Percentiles rank a stretch among this genome's conserved stretches.
Evolutionary conservation across 2,329 filamentous ascomycete species (phyloP).

Genomic region (Biscogniauxia mediterranea): DNA sequence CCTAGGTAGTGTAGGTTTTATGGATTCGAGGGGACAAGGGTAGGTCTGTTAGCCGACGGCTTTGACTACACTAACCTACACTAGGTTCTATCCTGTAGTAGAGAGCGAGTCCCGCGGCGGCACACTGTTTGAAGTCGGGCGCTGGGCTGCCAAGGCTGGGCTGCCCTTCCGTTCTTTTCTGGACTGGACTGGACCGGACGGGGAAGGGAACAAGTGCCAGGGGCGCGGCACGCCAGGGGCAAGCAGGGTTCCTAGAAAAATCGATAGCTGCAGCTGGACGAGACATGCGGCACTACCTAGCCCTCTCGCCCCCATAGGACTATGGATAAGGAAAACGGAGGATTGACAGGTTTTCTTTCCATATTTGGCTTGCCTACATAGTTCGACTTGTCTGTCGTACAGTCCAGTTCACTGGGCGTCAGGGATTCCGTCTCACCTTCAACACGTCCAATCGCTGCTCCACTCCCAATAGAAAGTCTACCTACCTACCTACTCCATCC

Average conservation of each 20-base stretch:
- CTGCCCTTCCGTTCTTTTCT: not conserved
- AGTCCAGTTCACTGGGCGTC: slow-evolving; percentile 15
- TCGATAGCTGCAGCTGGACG: not conserved
- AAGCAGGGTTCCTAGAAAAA: not conserved
- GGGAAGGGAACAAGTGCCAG: not conserved
- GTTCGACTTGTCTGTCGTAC: slow-evolving; percentile 6
- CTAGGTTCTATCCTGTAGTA: not conserved
- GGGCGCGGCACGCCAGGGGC: not conserved
- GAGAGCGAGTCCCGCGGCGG: not conserved
- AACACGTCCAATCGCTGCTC: not conserved
- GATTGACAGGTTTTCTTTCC: not conserved
- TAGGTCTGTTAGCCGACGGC: not conserved
- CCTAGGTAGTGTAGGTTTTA: too few species aligned
- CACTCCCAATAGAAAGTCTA: not conserved
- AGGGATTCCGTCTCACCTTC: slow-evolving; percentile 14
- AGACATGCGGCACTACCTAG: not conserved
- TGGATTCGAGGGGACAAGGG: not conserved
- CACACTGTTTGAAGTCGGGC: not conserved
- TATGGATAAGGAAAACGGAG: not conserved
- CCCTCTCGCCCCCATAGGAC: not conserved
- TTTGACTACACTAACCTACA: not conserved
- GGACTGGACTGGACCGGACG: too few species aligned
- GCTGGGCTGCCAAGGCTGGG: not conserved
- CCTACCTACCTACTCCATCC: too few species aligned
- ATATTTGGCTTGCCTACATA: not conserved